Base-by-base conservation (phyloP, 176 grass and related monocot species). In the Oryza meyeriana region DNA sequence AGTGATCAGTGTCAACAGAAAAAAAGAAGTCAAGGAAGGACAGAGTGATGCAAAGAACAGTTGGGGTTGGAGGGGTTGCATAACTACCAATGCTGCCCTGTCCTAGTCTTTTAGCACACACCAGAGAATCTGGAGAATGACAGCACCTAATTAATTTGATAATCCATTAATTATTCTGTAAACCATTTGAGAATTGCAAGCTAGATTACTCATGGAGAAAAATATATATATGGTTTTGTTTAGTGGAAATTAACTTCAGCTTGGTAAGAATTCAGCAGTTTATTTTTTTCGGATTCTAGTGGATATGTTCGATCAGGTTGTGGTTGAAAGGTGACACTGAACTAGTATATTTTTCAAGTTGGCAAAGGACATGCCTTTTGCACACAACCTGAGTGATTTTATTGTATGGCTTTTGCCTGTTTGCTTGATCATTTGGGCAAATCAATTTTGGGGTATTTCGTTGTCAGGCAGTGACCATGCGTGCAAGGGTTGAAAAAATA, bases 11-110 rank as follows among this genome's bases (percentile, higher is more conserved):
- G 55, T 25, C 55, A 25, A 6, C 0, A 59, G n/a, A 4, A 59
- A 25, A 24, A 3, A 78, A 41, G 8, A 10, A 28, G 72, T 22
- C 12, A 69, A 36, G 16, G 30, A n/a, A 74, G 71, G 64, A 58
- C 52, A 9, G 11, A 30, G 1, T 66, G 78, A 72, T 18, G 88
- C 78, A 71, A 33, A 78, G 50, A 78, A 83, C 84, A 39, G 83
- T 86, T 90, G 88, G 83, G 79, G 88, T 90, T 86, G 83, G 88
- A 90, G 58, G 79, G 73, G 78, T 86, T 63, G 88, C 68, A 79
- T 82, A 90, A 90, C 55, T 59, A 59, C 55, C 55, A 25, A 59
- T 58, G 55, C n/a, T 59, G 55, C n/a, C 11, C 55, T 59, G 0
- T 59, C 55, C 3, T 59, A n/a, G 2, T 59, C n/a, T 24, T 24